Percentiles rank a stretch among this genome's conserved stretches.
phyloP scores from a whole-genome alignment of 2,329 filamentous ascomycete genomes.

The Fusarium goolgardi region DNA sequence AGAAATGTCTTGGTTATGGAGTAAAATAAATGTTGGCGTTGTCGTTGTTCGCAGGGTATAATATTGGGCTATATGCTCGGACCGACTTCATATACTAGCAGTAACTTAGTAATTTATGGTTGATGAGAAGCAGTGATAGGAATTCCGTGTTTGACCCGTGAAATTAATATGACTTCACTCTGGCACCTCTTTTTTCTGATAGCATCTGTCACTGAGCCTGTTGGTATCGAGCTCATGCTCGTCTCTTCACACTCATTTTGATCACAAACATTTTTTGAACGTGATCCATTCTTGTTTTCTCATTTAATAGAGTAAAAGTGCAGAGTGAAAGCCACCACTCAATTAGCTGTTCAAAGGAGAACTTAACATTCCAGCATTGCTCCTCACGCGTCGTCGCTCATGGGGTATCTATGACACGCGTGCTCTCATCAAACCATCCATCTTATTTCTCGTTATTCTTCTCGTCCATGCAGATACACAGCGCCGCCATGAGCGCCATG shows the following conservation, averaged over 20 bases:
- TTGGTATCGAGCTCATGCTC: background rate
- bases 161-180: no score
- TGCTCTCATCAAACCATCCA: background rate
- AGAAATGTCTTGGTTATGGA: constrained; percentile 56
- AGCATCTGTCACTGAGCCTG: background rate
- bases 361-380: background rate
- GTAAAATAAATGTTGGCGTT: background rate
- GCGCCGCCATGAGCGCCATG: constrained; percentile 71
- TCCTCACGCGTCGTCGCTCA: background rate
- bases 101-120: background rate
- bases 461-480: constrained; percentile 77
- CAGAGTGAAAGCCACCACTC: background rate
- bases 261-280: background rate
- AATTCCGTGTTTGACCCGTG: background rate
- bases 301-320: background rate
- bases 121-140: background rate
- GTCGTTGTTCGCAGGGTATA: background rate
- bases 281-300: background rate
- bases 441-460: constrained; percentile 58
- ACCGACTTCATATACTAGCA: background rate
- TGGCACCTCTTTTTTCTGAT: background rate
- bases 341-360: background rate
- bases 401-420: constrained; percentile 20
- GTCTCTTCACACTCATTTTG: background rate
- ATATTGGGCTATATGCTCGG: background rate